Conservation (phyloP, 2,329 filamentous ascomycete species). For the Ophiostoma piceae region DNA sequence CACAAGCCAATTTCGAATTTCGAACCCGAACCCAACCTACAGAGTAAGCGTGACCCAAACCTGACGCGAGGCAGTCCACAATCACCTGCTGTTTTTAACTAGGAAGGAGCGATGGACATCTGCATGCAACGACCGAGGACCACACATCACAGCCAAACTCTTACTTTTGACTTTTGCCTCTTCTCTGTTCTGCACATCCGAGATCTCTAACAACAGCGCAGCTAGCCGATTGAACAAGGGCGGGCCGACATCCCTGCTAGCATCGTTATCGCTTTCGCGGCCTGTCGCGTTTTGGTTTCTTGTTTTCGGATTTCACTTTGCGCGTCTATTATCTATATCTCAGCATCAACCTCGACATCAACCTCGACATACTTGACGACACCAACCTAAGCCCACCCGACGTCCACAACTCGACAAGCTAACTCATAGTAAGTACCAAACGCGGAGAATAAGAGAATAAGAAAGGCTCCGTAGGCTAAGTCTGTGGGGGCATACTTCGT, state of each 20-base stretch:
- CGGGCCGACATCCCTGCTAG: not conserved
- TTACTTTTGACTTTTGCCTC: too few species aligned
- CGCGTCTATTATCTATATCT: not conserved
- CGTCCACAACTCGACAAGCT: not conserved
- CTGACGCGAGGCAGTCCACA: slow-evolving; percentile 5
- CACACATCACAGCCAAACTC: too few species aligned
- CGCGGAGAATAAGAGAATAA: not conserved
- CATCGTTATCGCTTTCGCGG: slow-evolving; percentile 3
- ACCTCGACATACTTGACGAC: not conserved
- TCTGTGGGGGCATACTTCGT: not conserved
- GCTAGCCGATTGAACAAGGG: not conserved
- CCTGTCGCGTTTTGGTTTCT: not conserved
- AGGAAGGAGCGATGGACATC: slow-evolving; percentile 3
- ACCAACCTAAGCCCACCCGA: not conserved
- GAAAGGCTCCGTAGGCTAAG: not conserved
- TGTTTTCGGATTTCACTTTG: not conserved
- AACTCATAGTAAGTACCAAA: not conserved
- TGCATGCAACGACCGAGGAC: not conserved
- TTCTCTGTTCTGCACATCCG: too few species aligned
- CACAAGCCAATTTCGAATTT: not conserved
- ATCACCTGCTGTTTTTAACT: not conserved
- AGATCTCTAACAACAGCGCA: not conserved
- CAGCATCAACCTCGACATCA: not conserved
- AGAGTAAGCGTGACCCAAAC: not conserved
- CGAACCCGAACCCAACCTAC: not conserved